These are phyloP conservation scores for Crithidia brevicula DNA, from an alignment of 208 protist genomes.

Conservation along the genomic window DNA sequence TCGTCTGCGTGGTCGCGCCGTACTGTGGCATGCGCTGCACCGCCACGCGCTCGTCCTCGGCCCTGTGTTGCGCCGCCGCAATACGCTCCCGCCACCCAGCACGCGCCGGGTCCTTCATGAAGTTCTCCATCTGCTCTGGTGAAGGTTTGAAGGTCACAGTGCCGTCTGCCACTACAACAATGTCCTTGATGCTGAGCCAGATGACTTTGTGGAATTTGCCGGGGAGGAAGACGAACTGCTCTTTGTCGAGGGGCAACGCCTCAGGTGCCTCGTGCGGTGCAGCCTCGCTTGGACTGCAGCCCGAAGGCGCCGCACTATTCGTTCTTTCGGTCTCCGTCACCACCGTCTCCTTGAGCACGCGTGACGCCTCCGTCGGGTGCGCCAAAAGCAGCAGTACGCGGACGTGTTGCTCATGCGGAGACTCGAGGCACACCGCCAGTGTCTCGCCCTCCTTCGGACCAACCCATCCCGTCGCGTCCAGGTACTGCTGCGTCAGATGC, in stretches of 20 bases:
- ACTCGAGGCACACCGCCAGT: slow-evolving; percentile 73
- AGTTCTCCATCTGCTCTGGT: slow-evolving; percentile 73
- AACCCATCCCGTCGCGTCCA: slow-evolving; percentile 60
- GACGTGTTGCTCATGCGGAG: slow-evolving; percentile 77
- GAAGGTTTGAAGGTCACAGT: slow-evolving; percentile 77
- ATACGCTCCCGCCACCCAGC: slow-evolving; percentile 49
- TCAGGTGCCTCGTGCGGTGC: too few relatives aligned
- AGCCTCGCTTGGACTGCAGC: too few relatives aligned
- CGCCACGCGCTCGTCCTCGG: slow-evolving; percentile 38
- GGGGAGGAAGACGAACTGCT: slow-evolving; percentile 69
- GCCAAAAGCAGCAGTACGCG: slow-evolving; percentile 52
- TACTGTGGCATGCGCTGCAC: slow-evolving; percentile 62
- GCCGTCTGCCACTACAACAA: slow-evolving; percentile 72
- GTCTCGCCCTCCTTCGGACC: slow-evolving; percentile 50
- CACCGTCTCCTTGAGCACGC: neutral
- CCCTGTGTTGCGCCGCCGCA: slow-evolving; percentile 40
- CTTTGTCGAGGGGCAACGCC: slow-evolving; percentile 1
- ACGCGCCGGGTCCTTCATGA: slow-evolving; percentile 45
- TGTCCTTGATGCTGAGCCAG: slow-evolving; percentile 78
- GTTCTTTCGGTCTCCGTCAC: neutral
- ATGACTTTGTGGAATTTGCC: slow-evolving; percentile 92
- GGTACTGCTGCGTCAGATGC: slow-evolving; percentile 79
- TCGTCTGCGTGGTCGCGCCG: slow-evolving; percentile 46
- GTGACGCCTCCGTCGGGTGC: neutral
- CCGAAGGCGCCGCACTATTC: too few relatives aligned